Base-by-base conservation (phyloP, 2,329 filamentous ascomycete genomes). In the Thelonectria rubi region DNA sequence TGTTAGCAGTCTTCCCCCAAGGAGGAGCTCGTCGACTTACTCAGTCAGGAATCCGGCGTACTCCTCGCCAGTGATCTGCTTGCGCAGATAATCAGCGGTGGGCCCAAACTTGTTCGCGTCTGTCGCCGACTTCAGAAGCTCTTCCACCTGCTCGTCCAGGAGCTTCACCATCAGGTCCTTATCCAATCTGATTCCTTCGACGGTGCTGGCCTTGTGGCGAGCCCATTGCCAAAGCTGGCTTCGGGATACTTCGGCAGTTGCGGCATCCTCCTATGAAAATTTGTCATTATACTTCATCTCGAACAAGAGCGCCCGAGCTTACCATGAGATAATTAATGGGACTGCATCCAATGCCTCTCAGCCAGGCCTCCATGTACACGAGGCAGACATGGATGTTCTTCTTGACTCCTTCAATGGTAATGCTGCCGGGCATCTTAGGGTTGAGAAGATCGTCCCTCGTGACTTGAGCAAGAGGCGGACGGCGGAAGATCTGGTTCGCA, bases 361-460 rank as follows among this genome's bases (percentile, higher is more conserved):
- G 84, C 94, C 94, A 99, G 64, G 93, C 94, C 81, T 99, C 95
- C 94, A 98, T 99, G 81, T 99, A 99, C 52, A 91, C 91, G 6
- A 99, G 87, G 40, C 94, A 94, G 69, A 99, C 98, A 81, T 93
- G 94, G 66, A 99, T 84, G 83, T 98, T 99, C 89, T 97, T 97
- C 75, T 92, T 88, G 81, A 99, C 97, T 59, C 94, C 94, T 5
- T 90, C 93, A 78, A 98, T 94, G 71, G 94, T 97, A 76, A 99
- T 86, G 76, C 88, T 86, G 32, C 95, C 94, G 7, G 94, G 93
- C 2, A 98, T 91, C 73, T 97, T 97, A 91, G 97, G 97, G 85
- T 98, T 98, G 62, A 98, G 86, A 55, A 99, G 86, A 75, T 98
- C 95, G 72, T 95, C 95, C 21, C 46, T 30, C 6, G 46, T 48